These are phyloP conservation scores for Mycena vulgaris DNA, from an alignment of 768 basidiomycete species.

Conservation along the genomic window DNA sequence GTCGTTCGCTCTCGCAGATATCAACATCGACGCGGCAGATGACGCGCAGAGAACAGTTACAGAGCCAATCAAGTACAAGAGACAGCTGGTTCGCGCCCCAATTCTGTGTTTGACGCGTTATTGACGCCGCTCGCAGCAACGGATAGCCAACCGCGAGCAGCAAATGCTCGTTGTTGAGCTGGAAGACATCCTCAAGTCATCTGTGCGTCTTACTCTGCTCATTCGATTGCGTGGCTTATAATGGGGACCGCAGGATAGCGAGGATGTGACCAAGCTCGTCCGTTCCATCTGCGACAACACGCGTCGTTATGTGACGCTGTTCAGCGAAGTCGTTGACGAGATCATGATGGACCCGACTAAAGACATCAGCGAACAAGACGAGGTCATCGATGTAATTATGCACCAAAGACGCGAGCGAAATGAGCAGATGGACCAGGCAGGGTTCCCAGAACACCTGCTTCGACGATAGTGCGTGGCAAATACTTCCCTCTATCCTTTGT, in stretches of 20 bases:
- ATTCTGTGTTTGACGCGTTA: constrained; percentile 46
- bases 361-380: constrained; percentile 92
- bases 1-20: constrained; percentile 75
- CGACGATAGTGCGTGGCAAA: constrained; percentile 88
- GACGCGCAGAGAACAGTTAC: constrained; percentile 51
- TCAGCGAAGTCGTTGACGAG: constrained; percentile 92
- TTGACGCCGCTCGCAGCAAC: constrained; percentile 72
- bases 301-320: constrained; percentile 90
- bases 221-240: constrained; percentile 23
- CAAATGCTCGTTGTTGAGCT: constrained; percentile 91
- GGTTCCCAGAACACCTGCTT: constrained; percentile 93
- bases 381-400: constrained; percentile 97
- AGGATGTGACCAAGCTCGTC: constrained; percentile 81
- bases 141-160: constrained; percentile 93
- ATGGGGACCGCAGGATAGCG: constrained; percentile 68
- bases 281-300: constrained; percentile 86
- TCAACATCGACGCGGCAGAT: constrained; percentile 73
- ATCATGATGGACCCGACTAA: constrained; percentile 91
- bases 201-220: constrained; percentile 40
- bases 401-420: constrained; percentile 95
- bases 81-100: constrained; percentile 77
- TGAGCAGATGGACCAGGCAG: constrained; percentile 81
- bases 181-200: constrained; percentile 86
- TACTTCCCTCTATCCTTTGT: constrained; percentile 16
- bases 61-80: constrained; percentile 82